phyloP scores from a whole-genome alignment of 2,329 filamentous ascomycete species.

The Fusarium sp. region DNA sequence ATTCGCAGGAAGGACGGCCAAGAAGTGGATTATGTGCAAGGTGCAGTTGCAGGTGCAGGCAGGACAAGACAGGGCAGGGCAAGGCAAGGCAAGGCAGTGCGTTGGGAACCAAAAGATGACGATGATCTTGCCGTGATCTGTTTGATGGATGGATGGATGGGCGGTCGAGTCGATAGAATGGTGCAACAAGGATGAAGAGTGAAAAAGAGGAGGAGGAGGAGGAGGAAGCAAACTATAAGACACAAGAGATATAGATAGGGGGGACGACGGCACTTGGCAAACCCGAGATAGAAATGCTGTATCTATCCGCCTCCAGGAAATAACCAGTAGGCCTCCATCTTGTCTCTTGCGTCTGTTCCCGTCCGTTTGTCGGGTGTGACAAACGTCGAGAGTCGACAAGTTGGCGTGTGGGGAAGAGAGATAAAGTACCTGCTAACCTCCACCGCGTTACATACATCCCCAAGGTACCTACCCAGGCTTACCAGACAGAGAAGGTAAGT shows the following conservation, averaged over 20 bases:
- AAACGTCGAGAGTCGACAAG: not conserved
- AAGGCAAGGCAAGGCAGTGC: not conserved
- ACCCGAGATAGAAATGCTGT: not conserved
- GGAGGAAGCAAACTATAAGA: not conserved
- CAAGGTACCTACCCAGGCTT: not conserved
- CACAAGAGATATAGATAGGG: not conserved
- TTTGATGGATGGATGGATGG: not conserved
- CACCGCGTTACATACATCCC: not conserved
- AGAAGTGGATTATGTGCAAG: not conserved
- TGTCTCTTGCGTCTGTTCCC: not conserved
- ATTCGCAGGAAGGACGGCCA: not conserved
- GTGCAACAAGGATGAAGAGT: not conserved
- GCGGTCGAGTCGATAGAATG: not conserved
- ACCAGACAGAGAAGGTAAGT: not conserved
- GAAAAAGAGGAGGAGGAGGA: not conserved
- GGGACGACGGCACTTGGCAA: not conserved
- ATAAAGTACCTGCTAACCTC: not conserved
- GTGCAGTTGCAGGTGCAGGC: not conserved
- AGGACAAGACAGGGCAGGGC: not conserved
- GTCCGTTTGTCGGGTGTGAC: not conserved
- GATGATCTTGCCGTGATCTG: not conserved
- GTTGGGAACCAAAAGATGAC: not conserved
- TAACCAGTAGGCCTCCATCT: not conserved
- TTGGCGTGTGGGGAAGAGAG: not conserved
- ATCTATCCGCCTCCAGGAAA: not conserved